Evolutionary conservation across 2,329 filamentous ascomycete genomes (phyloP).

Genomic region (Colletotrichum magnum): DNA sequence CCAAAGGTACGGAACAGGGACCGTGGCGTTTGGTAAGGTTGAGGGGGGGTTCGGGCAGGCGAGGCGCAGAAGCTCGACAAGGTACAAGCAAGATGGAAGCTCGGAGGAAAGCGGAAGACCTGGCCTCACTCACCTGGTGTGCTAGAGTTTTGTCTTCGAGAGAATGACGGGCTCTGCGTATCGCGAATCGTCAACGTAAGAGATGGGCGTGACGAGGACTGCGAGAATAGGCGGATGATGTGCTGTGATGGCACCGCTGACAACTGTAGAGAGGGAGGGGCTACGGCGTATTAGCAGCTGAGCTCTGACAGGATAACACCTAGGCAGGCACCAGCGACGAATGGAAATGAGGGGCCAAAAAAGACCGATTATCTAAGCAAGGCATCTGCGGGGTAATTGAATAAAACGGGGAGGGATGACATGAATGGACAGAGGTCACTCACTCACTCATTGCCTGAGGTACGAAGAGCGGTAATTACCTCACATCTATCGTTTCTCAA

Average conservation of each 20-base stretch:
- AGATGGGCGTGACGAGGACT: constrained; percentile 7
- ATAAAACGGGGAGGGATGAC: constrained; percentile 6
- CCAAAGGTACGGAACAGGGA: constrained; percentile 1
- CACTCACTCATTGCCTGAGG: background rate
- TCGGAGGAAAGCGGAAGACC: constrained; percentile 15
- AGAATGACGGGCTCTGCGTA: too few species aligned
- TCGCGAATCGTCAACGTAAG: background rate
- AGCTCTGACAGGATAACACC: constrained; percentile 5
- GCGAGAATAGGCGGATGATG: constrained; percentile 3
- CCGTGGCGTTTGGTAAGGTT: constrained; percentile 16
- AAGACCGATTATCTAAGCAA: too few species aligned
- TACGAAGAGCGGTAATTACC: background rate
- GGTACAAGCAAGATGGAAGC: constrained; percentile 27
- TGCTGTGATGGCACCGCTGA: constrained; percentile 14
- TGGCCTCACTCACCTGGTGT: constrained; percentile 5
- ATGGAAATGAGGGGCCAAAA: too few species aligned
- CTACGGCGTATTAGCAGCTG: constrained; percentile 1
- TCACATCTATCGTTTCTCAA: too few species aligned
- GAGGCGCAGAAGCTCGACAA: constrained; percentile 5
- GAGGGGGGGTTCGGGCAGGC: constrained; percentile 1
- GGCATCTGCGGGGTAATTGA: constrained; percentile 35
- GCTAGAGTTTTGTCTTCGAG: too few species aligned
- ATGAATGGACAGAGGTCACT: background rate
- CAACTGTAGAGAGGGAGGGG: constrained; percentile 13
- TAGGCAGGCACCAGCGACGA: background rate